Conservation (phyloP, 345 rosid genomes). For the Fremontodendron californicum region DNA sequence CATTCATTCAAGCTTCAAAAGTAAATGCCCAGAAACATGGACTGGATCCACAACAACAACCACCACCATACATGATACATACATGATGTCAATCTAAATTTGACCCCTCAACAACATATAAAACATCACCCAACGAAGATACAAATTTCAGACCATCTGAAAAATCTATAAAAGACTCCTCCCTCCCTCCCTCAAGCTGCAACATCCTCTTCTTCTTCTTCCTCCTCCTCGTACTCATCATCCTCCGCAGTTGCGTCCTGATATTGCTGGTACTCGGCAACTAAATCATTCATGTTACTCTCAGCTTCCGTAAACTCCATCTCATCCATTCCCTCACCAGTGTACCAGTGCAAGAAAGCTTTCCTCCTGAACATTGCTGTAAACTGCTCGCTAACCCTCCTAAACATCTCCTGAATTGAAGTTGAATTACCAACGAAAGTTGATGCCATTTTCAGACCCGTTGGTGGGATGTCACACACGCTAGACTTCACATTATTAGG, state of each 20-base stretch:
- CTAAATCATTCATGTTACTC: slow-evolving; percentile 24
- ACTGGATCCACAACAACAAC: background rate
- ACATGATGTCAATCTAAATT: background rate
- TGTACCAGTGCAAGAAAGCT: slow-evolving; percentile 9
- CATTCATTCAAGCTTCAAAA: background rate
- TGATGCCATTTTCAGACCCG: slow-evolving; percentile 3
- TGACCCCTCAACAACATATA: background rate
- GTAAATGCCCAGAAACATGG: no score
- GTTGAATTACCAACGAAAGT: slow-evolving; percentile 2
- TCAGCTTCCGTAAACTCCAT: slow-evolving; percentile 7
- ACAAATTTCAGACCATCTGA: background rate
- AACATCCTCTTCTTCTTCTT: no score
- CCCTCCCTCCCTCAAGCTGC: no score
- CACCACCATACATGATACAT: background rate
- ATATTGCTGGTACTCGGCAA: slow-evolving; percentile 23
- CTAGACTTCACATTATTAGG: background rate
- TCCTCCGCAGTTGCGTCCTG: slow-evolving; percentile 22
- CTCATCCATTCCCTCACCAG: slow-evolving; percentile 10
- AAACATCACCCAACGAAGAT: background rate
- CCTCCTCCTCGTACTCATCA: slow-evolving; percentile 1
- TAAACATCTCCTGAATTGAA: slow-evolving; percentile 10
- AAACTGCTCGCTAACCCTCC: slow-evolving; percentile 5
- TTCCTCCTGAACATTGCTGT: slow-evolving; percentile 10
- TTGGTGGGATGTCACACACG: slow-evolving; percentile 1
- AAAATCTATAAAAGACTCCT: no score